A percentile compares a stretch with the other conserved stretches of the same genome.
These are phyloP conservation scores for Athelia sp. DNA, from an alignment of 1,284 basidiomycete species.

Conservation along the genomic window DNA sequence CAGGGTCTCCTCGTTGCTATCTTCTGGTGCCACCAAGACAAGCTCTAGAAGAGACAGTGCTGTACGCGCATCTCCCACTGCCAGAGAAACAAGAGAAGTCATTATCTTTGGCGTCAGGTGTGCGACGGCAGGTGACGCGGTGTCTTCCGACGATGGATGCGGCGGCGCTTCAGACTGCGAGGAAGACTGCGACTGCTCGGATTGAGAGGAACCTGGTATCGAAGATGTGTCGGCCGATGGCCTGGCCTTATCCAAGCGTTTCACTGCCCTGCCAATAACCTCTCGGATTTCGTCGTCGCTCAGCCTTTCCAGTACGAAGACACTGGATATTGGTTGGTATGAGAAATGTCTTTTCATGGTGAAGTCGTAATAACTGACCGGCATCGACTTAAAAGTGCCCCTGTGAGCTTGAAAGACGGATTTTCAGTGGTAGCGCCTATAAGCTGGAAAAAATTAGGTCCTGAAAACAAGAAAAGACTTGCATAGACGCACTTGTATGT, in stretches of 20 bases:
- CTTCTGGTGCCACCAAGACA: constrained; percentile 37
- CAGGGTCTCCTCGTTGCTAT: constrained; percentile 37
- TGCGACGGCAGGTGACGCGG: constrained; percentile 28
- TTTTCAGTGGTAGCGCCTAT: constrained; percentile 93
- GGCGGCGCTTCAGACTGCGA: constrained; percentile 10
- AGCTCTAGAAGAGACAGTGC: constrained; percentile 67
- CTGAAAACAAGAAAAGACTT: constrained; percentile 11
- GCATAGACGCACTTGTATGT: constrained; percentile 49
- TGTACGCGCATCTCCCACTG: constrained; percentile 67
- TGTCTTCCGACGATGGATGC: constrained; percentile 4
- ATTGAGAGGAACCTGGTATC: constrained; percentile 6
- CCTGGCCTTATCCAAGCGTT: constrained; percentile 26
- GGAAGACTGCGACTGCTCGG: constrained; percentile 16
- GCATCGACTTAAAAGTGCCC: constrained; percentile 77
- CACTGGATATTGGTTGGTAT: constrained; percentile 32
- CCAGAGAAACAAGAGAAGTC: constrained; percentile 48
- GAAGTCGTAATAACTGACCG: constrained; percentile 45
- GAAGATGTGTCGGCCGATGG: constrained; percentile 4
- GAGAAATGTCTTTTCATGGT: background rate
- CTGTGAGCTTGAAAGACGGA: constrained; percentile 82
- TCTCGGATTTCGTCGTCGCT: constrained; percentile 50
- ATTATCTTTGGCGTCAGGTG: constrained; percentile 46
- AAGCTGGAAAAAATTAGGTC: constrained; percentile 36
- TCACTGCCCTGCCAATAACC: constrained; percentile 49
- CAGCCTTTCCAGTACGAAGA: constrained; percentile 61